These are phyloP conservation scores for Scedosporium dehoogii DNA, from an alignment of 2,329 filamentous ascomycete genomes.

Conservation along the genomic window DNA sequence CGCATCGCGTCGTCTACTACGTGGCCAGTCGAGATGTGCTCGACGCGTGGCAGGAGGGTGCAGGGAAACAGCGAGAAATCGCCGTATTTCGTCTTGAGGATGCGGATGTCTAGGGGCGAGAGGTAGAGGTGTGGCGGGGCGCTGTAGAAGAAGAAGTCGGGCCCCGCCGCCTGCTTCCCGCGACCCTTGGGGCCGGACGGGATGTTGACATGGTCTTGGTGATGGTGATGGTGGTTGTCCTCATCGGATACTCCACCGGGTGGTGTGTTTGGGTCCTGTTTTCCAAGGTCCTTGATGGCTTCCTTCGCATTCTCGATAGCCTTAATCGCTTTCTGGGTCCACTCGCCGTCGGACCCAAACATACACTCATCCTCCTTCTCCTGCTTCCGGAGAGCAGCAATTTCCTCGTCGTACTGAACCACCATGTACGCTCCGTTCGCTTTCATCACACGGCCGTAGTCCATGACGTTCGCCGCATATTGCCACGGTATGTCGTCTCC, in stretches of 20 bases:
- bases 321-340: conserved; percentile 75
- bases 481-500: conserved; percentile 87
- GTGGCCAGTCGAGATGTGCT: conserved; percentile 81
- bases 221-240: not conserved
- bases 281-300: conserved; percentile 35
- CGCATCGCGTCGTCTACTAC: conserved; percentile 77
- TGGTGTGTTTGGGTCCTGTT: not conserved
- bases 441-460: conserved; percentile 94
- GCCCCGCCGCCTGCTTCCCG: conserved; percentile 16
- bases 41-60: conserved; percentile 75
- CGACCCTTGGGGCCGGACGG: not conserved
- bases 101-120: conserved; percentile 83
- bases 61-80: conserved; percentile 75
- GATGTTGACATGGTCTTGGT: conserved; percentile 13
- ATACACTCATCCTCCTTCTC: conserved; percentile 83
- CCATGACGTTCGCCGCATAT: conserved; percentile 83
- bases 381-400: conserved; percentile 62
- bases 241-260: not conserved
- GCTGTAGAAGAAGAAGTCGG: conserved; percentile 78
- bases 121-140: conserved; percentile 81
- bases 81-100: conserved; percentile 81
- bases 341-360: conserved; percentile 87
- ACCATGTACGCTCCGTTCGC: conserved; percentile 83
- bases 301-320: conserved; percentile 68
- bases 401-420: conserved; percentile 69